These are phyloP conservation scores for Boletus sp. DNA, from an alignment of 768 basidiomycete species.

Conservation along the genomic window DNA sequence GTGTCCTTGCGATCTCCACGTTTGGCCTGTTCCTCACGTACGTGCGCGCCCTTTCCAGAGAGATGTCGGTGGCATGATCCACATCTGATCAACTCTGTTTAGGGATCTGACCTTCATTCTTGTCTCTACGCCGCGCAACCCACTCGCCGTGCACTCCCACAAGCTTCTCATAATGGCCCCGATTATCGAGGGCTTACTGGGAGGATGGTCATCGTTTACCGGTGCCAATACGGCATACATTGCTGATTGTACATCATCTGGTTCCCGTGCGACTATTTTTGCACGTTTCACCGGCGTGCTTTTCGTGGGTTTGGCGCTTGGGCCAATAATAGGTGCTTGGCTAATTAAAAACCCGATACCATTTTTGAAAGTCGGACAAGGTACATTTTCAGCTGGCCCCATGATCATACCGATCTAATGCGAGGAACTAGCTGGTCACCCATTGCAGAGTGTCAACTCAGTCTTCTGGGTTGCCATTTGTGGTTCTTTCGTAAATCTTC, in stretches of 20 bases:
- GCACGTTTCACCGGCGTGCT: slow-evolving; percentile 70
- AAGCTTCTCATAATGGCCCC: slow-evolving; percentile 75
- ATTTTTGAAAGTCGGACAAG: slow-evolving; percentile 26
- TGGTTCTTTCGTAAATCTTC: slow-evolving; percentile 44
- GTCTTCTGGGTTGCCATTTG: slow-evolving; percentile 54
- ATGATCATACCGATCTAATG: slow-evolving; percentile 6
- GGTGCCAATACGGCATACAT: slow-evolving; percentile 66
- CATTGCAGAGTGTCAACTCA: slow-evolving; percentile 38
- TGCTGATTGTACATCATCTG: slow-evolving; percentile 78
- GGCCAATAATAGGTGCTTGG: slow-evolving; percentile 65
- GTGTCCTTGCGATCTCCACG: slow-evolving; percentile 63
- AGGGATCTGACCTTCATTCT: slow-evolving; percentile 80
- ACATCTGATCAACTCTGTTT: slow-evolving; percentile 3
- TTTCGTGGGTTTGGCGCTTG: slow-evolving; percentile 72
- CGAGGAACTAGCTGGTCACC: slow-evolving; percentile 24
- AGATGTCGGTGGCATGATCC: not conserved
- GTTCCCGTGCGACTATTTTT: slow-evolving; percentile 70
- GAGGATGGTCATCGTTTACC: slow-evolving; percentile 68
- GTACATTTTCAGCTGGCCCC: slow-evolving; percentile 13
- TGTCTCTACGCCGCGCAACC: slow-evolving; percentile 64
- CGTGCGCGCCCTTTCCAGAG: slow-evolving; percentile 33
- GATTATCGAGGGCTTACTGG: slow-evolving; percentile 73
- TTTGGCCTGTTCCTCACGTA: slow-evolving; percentile 74
- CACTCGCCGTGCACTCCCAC: slow-evolving; percentile 62
- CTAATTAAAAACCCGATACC: slow-evolving; percentile 44